phyloP scores from a whole-genome alignment of 495 filamentous ascomycete species.

The Sporormia fimetaria region DNA sequence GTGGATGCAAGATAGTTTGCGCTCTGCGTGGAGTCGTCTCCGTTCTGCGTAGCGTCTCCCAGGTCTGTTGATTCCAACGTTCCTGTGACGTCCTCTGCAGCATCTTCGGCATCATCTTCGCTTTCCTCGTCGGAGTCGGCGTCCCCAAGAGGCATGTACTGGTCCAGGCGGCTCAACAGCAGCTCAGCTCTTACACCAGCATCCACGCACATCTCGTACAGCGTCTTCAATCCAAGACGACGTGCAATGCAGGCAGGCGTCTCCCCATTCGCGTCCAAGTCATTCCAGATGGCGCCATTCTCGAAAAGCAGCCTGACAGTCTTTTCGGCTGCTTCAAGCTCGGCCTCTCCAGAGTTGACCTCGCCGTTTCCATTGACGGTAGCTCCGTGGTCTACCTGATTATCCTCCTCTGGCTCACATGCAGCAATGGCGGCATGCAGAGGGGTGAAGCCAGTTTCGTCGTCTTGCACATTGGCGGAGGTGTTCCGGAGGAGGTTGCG shows the following conservation, averaged over 20 bases:
- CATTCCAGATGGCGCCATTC: conserved; percentile 94
- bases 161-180: conserved; percentile 42
- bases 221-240: conserved; percentile 53
- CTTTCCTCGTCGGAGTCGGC: conserved; percentile 46
- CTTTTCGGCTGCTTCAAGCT: conserved; percentile 45
- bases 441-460: conserved; percentile 73
- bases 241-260: conserved; percentile 83
- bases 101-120: conserved; percentile 39
- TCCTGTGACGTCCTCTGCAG: conserved; percentile 15
- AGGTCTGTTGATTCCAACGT: not conserved
- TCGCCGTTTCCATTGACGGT: no score
- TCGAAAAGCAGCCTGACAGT: conserved; percentile 68
- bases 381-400: not conserved
- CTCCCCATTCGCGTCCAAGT: conserved; percentile 72
- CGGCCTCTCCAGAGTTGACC: no score
- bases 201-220: conserved; percentile 81
- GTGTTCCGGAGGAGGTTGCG: conserved; percentile 58
- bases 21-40: conserved; percentile 35
- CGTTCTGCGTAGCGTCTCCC: not conserved
- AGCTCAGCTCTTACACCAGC: conserved; percentile 88
- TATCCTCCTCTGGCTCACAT: conserved; percentile 46
- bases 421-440: conserved; percentile 84
- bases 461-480: conserved; percentile 66
- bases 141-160: conserved; percentile 60
- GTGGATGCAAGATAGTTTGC: conserved; percentile 64